Conservation (phyloP, 192 early-diverging fungal species). For the Coemansia sp. region DNA sequence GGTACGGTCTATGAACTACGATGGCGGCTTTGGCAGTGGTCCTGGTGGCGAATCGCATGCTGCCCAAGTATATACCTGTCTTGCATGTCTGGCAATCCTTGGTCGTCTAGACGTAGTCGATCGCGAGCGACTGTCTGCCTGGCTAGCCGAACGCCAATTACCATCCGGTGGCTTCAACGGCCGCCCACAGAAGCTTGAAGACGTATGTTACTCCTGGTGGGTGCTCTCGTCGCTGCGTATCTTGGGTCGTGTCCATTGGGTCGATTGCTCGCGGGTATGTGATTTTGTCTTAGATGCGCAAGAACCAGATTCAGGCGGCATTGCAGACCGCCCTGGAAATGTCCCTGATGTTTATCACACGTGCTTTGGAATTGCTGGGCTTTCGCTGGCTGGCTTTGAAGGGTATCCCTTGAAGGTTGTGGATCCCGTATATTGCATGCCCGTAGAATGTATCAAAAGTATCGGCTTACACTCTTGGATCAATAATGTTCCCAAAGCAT, state of each 20-base stretch:
- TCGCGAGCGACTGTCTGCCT: constrained; percentile 80
- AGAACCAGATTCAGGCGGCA: constrained; percentile 84
- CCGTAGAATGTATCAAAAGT: constrained; percentile 60
- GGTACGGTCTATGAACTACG: constrained; percentile 83
- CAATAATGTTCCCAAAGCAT: constrained; percentile 24
- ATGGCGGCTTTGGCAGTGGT: constrained; percentile 90
- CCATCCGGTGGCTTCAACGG: constrained; percentile 92
- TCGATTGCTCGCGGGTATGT: constrained; percentile 69
- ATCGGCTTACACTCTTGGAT: constrained; percentile 48
- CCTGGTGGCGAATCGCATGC: constrained; percentile 92
- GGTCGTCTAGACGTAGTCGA: constrained; percentile 76
- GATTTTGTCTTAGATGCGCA: constrained; percentile 82
- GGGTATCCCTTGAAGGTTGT: constrained; percentile 64
- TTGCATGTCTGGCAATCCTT: constrained; percentile 85
- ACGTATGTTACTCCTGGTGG: constrained; percentile 99
- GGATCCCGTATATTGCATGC: constrained; percentile 92
- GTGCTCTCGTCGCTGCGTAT: constrained; percentile 85
- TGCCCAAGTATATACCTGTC: constrained; percentile 89
- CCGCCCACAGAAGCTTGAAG: constrained; percentile 92
- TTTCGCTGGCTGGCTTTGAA: constrained; percentile 81
- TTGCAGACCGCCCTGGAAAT: constrained; percentile 90
- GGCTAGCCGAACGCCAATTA: constrained; percentile 93
- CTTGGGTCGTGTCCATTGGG: constrained; percentile 81
- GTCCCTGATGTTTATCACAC: constrained; percentile 96
- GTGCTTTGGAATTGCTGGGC: constrained; percentile 86